phyloP scores from a whole-genome alignment of 2,329 filamentous ascomycete genomes.

The Botrytis aclada region DNA sequence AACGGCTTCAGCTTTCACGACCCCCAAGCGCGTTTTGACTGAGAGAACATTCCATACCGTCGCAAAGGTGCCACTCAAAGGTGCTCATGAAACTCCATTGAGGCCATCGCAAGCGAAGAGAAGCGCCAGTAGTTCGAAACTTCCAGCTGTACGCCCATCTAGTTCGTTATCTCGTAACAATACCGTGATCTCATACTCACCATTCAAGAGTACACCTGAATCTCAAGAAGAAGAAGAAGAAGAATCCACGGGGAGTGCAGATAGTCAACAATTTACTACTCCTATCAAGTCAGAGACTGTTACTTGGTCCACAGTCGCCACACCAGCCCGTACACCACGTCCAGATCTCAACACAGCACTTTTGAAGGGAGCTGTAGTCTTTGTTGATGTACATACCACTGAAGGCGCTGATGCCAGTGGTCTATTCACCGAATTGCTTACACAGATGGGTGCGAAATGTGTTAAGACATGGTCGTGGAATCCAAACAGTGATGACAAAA shows the following conservation, averaged over 20 bases:
- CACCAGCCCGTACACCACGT: conserved; percentile 55
- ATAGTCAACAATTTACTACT: conserved; percentile 28
- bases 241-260: conserved; percentile 14
- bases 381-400: conserved; percentile 78
- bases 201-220: conserved; percentile 42
- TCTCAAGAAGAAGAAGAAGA: conserved; percentile 12
- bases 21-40: conserved; percentile 32
- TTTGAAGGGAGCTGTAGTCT: conserved; percentile 71
- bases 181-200: conserved; percentile 54
- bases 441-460: conserved; percentile 77
- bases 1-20: conserved; percentile 21
- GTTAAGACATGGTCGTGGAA: conserved; percentile 76
- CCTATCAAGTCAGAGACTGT: conserved; percentile 47
- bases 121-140: conserved; percentile 43
- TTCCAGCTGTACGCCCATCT: conserved; percentile 45
- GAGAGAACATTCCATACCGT: conserved; percentile 63
- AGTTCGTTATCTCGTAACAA: conserved; percentile 46
- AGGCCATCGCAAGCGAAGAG: conserved; percentile 39
- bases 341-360: conserved; percentile 52
- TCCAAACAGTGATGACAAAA: conserved; percentile 36
- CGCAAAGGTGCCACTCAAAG: conserved; percentile 74
- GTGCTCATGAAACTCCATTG: conserved; percentile 49
- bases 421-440: conserved; percentile 77
- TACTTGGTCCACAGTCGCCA: conserved; percentile 52
- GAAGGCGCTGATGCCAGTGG: conserved; percentile 77